Percentiles rank a stretch among this genome's conserved stretches.
Evolutionary conservation across 2,329 filamentous ascomycete genomes (phyloP).

Genomic region (Pseudocercospora ulei): DNA sequence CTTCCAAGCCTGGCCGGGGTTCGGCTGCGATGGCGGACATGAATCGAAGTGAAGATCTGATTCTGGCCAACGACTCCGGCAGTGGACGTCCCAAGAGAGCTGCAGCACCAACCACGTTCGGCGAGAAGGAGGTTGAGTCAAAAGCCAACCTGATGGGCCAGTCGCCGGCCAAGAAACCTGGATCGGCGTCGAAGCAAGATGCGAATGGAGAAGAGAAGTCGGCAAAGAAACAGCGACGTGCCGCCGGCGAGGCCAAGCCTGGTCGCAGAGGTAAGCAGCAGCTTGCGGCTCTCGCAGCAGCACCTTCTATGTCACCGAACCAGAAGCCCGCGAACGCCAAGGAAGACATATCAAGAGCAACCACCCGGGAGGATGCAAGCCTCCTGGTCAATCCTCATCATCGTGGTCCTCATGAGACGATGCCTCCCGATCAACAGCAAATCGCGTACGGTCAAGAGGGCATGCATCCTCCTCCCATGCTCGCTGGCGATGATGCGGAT

Average conservation of each 20-base stretch:
- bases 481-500: conserved; percentile 23
- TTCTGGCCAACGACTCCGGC: conserved; percentile 36
- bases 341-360: conserved; percentile 27
- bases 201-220: conserved; percentile 33
- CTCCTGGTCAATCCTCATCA: conserved; percentile 30
- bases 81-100: conserved; percentile 44
- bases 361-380: conserved; percentile 29
- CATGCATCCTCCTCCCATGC: not conserved
- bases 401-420: conserved; percentile 19
- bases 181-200: conserved; percentile 24
- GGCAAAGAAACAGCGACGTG: conserved; percentile 28
- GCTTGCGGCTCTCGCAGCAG: conserved; percentile 34
- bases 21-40: conserved; percentile 55
- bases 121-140: conserved; percentile 54
- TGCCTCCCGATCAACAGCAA: conserved; percentile 18
- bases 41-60: conserved; percentile 38
- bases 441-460: conserved; percentile 20
- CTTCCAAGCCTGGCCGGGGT: conserved; percentile 39
- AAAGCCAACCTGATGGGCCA: conserved; percentile 51
- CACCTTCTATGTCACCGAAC: conserved; percentile 30
- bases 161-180: conserved; percentile 41
- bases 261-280: conserved; percentile 37
- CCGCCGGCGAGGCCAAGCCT: conserved; percentile 30
- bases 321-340: conserved; percentile 24
- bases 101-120: conserved; percentile 62